Percentiles rank a stretch among this genome's conserved stretches.
Evolutionary conservation across 2,329 filamentous ascomycete species (phyloP).

Genomic region (Aspergillus tubingensis): DNA sequence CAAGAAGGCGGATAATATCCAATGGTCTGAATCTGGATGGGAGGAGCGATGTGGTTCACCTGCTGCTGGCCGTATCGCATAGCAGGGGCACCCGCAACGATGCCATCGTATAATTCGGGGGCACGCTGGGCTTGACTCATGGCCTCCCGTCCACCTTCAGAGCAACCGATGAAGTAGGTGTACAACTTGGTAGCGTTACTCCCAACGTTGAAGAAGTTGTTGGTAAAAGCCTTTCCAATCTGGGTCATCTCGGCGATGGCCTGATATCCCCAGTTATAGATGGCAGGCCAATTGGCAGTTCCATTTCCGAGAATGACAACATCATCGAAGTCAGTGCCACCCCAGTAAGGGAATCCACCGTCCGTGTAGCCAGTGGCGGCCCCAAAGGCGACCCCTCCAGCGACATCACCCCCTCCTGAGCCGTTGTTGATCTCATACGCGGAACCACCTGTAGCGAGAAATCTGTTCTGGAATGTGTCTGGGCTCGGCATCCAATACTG

Average conservation of each 20-base stretch:
- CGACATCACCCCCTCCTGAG: background rate
- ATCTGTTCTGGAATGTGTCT: background rate
- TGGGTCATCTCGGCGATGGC: slow-evolving; percentile 1
- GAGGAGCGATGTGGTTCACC: background rate
- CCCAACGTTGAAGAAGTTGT: background rate
- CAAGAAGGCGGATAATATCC: background rate
- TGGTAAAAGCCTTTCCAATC: background rate
- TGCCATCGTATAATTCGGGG: slow-evolving; percentile 1
- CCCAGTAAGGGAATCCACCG: background rate
- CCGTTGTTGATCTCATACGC: slow-evolving; percentile 2
- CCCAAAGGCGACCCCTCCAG: background rate
- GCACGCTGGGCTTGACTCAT: slow-evolving; percentile 1
- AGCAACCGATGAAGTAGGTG: slow-evolving; percentile 1
- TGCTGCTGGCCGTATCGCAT: slow-evolving; percentile 1
- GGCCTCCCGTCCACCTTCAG: background rate
- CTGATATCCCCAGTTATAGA: background rate
- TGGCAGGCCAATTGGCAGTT: slow-evolving; percentile 2
- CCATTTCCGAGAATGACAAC: slow-evolving; percentile 1
- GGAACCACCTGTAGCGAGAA: background rate
- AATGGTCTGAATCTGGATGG: background rate
- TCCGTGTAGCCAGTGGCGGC: background rate
- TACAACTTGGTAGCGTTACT: background rate
- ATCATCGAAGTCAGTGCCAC: background rate
- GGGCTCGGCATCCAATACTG: slow-evolving; percentile 1
- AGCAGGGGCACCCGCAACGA: background rate